These are phyloP conservation scores for Diaporthe nobilis DNA, from an alignment of 2,329 filamentous ascomycete genomes.

Conservation along the genomic window DNA sequence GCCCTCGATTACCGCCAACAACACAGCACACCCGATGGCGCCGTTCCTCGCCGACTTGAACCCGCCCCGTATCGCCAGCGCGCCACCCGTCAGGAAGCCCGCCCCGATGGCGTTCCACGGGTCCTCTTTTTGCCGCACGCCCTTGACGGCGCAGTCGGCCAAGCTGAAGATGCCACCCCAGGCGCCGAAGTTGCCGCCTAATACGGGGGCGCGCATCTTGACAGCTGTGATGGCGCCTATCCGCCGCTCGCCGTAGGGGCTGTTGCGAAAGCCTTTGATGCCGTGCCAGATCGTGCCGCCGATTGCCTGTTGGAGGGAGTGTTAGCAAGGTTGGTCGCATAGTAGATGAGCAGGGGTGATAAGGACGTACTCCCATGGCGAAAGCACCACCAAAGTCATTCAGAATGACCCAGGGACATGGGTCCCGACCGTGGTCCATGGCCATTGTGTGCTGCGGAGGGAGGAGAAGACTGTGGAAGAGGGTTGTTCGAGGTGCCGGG, in stretches of 20 bases:
- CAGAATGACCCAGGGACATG: slow-evolving; percentile 95
- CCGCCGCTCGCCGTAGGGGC: slow-evolving; percentile 91
- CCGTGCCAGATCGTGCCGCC: slow-evolving; percentile 94
- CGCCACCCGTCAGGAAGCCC: slow-evolving; percentile 95
- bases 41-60: slow-evolving; percentile 93
- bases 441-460: slow-evolving; percentile 1
- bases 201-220: slow-evolving; percentile 95
- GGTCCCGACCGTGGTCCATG: slow-evolving; percentile 97
- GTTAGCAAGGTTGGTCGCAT: slow-evolving; percentile 30
- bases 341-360: background rate
- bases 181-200: slow-evolving; percentile 97
- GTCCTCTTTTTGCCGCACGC: slow-evolving; percentile 94
- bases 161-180: slow-evolving; percentile 98
- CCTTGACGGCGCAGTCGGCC: slow-evolving; percentile 97
- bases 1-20: slow-evolving; percentile 96
- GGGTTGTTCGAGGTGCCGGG: background rate
- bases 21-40: slow-evolving; percentile 94
- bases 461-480: background rate
- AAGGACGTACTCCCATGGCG: slow-evolving; percentile 86
- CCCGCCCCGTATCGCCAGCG: slow-evolving; percentile 91
- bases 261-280: slow-evolving; percentile 93
- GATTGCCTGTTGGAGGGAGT: slow-evolving; percentile 68
- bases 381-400: slow-evolving; percentile 99
- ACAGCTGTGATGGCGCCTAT: slow-evolving; percentile 97
- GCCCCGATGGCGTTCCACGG: slow-evolving; percentile 98